phyloP scores from a whole-genome alignment of 1,139 yeast genomes.

The Debaryomyces sp. region DNA sequence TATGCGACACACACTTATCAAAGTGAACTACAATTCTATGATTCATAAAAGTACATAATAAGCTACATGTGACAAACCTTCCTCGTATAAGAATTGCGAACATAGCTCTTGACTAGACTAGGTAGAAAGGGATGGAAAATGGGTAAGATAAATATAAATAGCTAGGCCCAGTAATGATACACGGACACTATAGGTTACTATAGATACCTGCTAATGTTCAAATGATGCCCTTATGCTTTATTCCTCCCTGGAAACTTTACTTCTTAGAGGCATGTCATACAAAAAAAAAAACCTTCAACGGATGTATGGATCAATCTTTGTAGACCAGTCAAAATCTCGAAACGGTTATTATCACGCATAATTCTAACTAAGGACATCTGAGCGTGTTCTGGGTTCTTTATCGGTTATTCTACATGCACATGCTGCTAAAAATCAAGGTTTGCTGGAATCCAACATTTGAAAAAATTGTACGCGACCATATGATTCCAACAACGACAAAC shows the following conservation, averaged over 20 bases:
- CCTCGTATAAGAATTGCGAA: not conserved
- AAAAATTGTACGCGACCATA: not conserved
- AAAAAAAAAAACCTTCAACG: not conserved
- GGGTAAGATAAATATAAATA: not conserved
- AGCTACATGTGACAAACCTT: not conserved
- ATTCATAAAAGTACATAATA: not conserved
- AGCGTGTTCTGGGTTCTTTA: too few relatives aligned
- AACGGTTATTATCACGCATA: not conserved
- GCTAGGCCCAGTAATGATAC: not conserved
- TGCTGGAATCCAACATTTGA: not conserved
- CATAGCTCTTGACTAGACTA: not conserved
- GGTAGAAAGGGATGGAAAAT: not conserved
- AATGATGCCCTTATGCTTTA: not conserved
- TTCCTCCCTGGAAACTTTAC: not conserved
- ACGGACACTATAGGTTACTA: too few relatives aligned
- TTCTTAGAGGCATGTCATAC: not conserved
- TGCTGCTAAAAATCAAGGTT: not conserved
- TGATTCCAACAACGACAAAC: not conserved
- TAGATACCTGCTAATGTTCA: not conserved
- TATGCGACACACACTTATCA: not conserved
- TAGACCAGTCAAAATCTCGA: not conserved
- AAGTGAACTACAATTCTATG: not conserved
- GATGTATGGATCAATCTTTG: not conserved
- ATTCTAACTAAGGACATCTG: too few relatives aligned
- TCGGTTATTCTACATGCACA: too few relatives aligned